phyloP scores from a whole-genome alignment of 23 red algal species.

The Gracilariopsis chorda region DNA sequence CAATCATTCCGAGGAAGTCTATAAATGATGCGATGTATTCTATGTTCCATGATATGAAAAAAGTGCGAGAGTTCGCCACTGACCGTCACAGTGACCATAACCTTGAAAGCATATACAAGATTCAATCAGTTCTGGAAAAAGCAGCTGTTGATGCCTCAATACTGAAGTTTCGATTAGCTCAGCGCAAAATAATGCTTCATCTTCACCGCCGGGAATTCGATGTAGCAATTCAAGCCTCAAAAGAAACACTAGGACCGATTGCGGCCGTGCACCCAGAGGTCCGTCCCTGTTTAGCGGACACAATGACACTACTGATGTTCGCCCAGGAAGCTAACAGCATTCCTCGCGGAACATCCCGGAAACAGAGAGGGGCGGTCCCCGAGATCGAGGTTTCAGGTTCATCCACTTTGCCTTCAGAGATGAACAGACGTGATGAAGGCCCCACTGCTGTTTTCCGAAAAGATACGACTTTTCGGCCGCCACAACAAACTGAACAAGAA shows the following conservation, averaged over 20 bases:
- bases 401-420: neutral
- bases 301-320: conserved; percentile 18
- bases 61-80: neutral
- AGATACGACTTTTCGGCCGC: too few species aligned
- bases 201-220: neutral
- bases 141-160: neutral
- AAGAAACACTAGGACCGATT: conserved; percentile 17
- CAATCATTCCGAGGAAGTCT: neutral
- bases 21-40: neutral
- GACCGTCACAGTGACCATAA: neutral
- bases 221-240: neutral
- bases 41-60: neutral
- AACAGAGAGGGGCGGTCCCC: neutral
- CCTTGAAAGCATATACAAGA: neutral
- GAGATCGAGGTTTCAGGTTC: neutral
- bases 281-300: conserved; percentile 6
- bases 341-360: neutral
- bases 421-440: neutral
- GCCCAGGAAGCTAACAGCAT: neutral
- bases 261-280: neutral
- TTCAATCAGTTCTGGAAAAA: neutral
- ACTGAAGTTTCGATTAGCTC: conserved; percentile 44
- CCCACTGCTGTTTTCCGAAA: neutral
- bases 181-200: conserved; percentile 4
- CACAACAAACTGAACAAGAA: neutral